These are phyloP conservation scores for Diaporthe helianthi DNA, from an alignment of 2,329 filamentous ascomycete genomes.

Conservation along the genomic window DNA sequence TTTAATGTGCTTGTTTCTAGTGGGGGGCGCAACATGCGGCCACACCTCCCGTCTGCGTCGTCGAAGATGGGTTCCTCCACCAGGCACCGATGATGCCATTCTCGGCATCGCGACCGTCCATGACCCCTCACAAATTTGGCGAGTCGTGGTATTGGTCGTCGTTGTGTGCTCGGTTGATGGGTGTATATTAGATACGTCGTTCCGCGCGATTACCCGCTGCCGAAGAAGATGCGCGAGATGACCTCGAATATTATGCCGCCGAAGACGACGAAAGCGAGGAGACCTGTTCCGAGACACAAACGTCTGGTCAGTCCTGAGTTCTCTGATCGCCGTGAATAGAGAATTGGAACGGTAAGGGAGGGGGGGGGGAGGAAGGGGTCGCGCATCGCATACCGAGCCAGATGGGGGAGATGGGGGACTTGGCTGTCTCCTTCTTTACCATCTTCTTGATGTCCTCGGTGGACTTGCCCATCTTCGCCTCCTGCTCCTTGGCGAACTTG, in stretches of 20 bases:
- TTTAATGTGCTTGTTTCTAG: background rate
- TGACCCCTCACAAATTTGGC: background rate
- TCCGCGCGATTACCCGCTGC: constrained; percentile 29
- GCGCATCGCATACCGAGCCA: constrained; percentile 63
- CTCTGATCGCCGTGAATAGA: background rate
- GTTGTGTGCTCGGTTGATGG: background rate
- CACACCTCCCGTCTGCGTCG: background rate
- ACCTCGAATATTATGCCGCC: constrained; percentile 66
- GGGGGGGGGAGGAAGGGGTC: background rate
- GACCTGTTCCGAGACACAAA: constrained; percentile 44
- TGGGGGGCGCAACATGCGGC: background rate
- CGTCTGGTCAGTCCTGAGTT: constrained; percentile 16
- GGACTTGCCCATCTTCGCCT: constrained; percentile 78
- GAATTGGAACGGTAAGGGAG: background rate
- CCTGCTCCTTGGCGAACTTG: constrained; percentile 77
- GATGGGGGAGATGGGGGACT: constrained; percentile 69
- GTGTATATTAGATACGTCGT: background rate
- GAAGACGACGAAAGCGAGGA: constrained; percentile 68
- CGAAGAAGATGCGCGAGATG: constrained; percentile 60
- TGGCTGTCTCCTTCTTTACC: constrained; percentile 62
- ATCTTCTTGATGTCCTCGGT: constrained; percentile 68
- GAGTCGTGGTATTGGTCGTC: background rate
- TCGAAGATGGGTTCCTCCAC: background rate
- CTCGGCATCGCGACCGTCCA: too few species aligned
- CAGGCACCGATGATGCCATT: background rate